Base-by-base conservation (phyloP, 305 asterid species). In the Fraxinus sp. region DNA sequence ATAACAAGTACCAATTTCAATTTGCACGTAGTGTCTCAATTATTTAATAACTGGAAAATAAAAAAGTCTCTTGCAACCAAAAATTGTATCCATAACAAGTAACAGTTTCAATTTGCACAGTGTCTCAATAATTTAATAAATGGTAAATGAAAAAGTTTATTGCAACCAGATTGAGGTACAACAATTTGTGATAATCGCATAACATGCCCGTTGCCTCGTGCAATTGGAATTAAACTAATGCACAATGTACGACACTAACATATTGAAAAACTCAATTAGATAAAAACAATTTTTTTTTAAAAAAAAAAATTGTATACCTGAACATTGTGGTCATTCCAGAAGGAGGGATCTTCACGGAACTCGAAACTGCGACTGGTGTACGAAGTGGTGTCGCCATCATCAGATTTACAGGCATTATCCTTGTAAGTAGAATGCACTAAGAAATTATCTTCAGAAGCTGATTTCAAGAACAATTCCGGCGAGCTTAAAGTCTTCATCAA, bases 311-410 rank as follows among this genome's bases (percentile, higher is more conserved):
- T 39, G 35, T 7, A n/a, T 68, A 95, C 99, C 97, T 94, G 99
- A 85, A 95, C 95, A 85, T 89, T 95, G 33, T 94, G 97, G 33
- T 95, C 98, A 77, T 92, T 92, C 99, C 98, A 94, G 55, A 95
- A 94, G 20, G 91, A 85, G 8, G 97, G 99, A 82, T 94, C 97
- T 30, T 90, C 95, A 1, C 80, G 81, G 55, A 94, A 93, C 83
- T 95, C 98, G 14, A 95, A 95, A 79, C 89, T 89, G 46, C 93
- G 88, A 68, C 76, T 52, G 4, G 74, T 57, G 77, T 62, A 68
- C 24, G 83, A 36, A 37, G 84, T 36, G 76, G 83, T 66, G 62
- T 86, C 92, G 0, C 36, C 82, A 44, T 90, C 94, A 8, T 80
- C 91, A 44, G 78, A 81, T 78, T 78, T 86, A 20, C 84, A 84